Evolutionary conservation across 2,329 filamentous ascomycete genomes (phyloP), one percentile per base, ranked within the genome.

Genomic region (Epichloe uncinata): DNA sequence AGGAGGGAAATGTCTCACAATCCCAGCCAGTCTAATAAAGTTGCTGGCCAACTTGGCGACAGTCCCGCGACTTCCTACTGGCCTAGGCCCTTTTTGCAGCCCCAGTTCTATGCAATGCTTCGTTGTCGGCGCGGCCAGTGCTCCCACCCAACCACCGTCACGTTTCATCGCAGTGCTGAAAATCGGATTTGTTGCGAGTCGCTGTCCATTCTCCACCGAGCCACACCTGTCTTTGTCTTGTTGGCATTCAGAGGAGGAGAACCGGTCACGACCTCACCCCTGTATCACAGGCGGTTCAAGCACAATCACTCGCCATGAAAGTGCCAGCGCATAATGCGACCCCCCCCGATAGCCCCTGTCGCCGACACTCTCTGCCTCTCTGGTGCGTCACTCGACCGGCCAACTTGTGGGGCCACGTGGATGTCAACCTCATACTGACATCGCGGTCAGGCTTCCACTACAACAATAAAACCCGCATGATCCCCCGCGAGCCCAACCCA

Each of bases 391-490:
- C n/a, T 45, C 46, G 56, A 56, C 53, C 48, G 50, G 49, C 47
- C 52, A 47, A 45, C 50, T 52, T 58, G 59, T 60, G 58, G 58
- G 59, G 55, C 52, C 51, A 56, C 38, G 52, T 45, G 40, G 45
- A 15, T 34, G 26, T 42, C 35, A 26, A 30, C 44, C 37, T 51
- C 53, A 51, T 51, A 53, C 20, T 57, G 47, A 55, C 50, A 50
- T 51, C 52, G 46, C 47, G 38, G 56, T 64, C 61, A 58, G 60
- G 59, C 58, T 54, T 58, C 53, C 53, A 61, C 56, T 48, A 55
- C 56, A 57, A 66, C 59, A 60, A 66, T 75, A 75, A 75, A 75
- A 74, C 67, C 70, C 69, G 67, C 66, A 65, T 61, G 62, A 66
- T 47, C 68, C 71, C 72, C 72, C 70, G 68, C 63, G 58, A 64